phyloP scores from a whole-genome alignment of 2,329 filamentous ascomycete species.

The Sphaerulina vaccinii region DNA sequence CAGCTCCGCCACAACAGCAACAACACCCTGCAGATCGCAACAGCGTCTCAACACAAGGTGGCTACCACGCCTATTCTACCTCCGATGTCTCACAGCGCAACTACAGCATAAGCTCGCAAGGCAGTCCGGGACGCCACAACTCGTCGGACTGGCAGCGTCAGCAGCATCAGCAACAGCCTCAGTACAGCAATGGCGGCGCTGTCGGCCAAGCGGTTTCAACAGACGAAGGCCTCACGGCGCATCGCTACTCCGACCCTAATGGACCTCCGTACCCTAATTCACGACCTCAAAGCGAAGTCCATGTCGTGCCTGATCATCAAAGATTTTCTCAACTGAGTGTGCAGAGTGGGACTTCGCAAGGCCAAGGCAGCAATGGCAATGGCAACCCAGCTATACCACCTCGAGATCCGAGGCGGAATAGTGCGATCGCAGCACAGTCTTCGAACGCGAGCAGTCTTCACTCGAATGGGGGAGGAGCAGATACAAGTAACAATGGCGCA shows the following conservation, averaged over 20 bases:
- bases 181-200: not conserved
- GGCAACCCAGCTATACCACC: constrained; percentile 2
- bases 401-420: constrained; percentile 1
- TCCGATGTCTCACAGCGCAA: constrained; percentile 8
- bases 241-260: constrained; percentile 12
- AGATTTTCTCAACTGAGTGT: constrained; percentile 23
- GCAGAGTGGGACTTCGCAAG: constrained; percentile 13
- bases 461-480: not conserved
- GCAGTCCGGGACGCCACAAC: constrained; percentile 1
- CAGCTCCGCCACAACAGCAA: constrained; percentile 15
- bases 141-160: not conserved
- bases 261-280: constrained; percentile 18
- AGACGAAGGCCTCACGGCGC: constrained; percentile 3
- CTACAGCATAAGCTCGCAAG: constrained; percentile 3
- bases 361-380: not conserved
- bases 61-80: constrained; percentile 4
- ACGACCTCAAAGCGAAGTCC: constrained; percentile 13
- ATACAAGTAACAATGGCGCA: not conserved
- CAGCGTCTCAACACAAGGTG: constrained; percentile 15
- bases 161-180: not conserved
- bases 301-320: constrained; percentile 26
- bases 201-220: not conserved
- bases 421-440: not conserved
- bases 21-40: constrained; percentile 16
- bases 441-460: not conserved